Evolutionary conservation across 2,329 filamentous ascomycete species (phyloP).

Genomic region (Botrytis porri): DNA sequence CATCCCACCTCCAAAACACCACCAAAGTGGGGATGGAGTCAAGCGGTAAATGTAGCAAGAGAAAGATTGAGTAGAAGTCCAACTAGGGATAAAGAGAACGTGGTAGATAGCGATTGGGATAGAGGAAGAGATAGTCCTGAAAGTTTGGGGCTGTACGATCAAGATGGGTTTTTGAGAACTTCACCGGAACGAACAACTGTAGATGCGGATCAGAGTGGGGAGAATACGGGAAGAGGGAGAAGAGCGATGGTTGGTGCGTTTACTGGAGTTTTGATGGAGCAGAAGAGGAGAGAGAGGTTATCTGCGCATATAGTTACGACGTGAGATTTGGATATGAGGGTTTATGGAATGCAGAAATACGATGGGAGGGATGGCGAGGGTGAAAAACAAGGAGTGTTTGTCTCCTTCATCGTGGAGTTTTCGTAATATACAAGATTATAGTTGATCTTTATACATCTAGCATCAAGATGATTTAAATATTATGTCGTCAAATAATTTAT

Average conservation of each 20-base stretch:
- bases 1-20: conserved; percentile 29
- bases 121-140: not conserved
- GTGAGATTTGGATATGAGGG: not conserved
- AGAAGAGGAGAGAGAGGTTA: not conserved
- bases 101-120: not conserved
- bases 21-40: conserved; percentile 22
- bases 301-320: not conserved
- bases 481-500: not conserved
- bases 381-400: not conserved
- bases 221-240: not conserved
- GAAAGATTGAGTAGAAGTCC: not conserved
- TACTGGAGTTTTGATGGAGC: not conserved
- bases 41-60: not conserved
- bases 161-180: conserved; percentile 30
- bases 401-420: not conserved
- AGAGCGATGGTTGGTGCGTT: not conserved
- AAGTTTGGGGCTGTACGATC: conserved; percentile 31
- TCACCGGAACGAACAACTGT: conserved; percentile 21
- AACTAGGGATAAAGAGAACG: conserved; percentile 2
- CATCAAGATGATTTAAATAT: not conserved
- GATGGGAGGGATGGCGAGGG: too few relatives aligned
- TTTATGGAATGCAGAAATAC: not conserved
- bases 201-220: not conserved
- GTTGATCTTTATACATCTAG: not conserved
- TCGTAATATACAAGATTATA: not conserved